Base-by-base conservation (phyloP, 108 stramenopile species). In the Skeletonema menzelii region DNA sequence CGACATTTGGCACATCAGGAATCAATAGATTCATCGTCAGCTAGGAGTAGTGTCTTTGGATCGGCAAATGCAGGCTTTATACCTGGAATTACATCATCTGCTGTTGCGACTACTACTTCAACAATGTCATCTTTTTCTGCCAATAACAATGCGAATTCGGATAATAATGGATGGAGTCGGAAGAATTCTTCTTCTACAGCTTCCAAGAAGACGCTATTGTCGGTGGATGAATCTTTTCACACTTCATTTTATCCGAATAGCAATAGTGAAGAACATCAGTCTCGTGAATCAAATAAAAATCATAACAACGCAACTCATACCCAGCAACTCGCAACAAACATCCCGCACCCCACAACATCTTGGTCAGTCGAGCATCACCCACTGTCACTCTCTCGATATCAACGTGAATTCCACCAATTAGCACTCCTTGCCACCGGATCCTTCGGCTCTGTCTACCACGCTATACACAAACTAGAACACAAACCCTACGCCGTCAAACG, bases 361-460 rank as follows among this genome's bases (percentile, higher is more conserved):
- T 92, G 88, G 87, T 70, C 83, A 12, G 88, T 84, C 12, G 91
- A 90, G 47, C 73, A 85, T 64, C 88, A 90, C 70, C 95, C 95
- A 30, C 84, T 96, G 2, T 87, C 87, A 5, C 68, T 92, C 7
- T 90, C 88, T 46, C 79, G 94, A 1, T 97, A 97, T 75, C 80
- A 88, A 68, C 83, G 90, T 27, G 96, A 97, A 66, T 97, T 95
- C 67, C 58, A 76, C 20, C 87, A 91, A 82, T 42, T 86, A 3
- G 62, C 75, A 4, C 73, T 92, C 34, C 75, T 97, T 17, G 86
- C 88, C 27, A 76, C 90, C 31, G 97, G 97, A 11, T 66, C 92
- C 14, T 97, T 97, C 83, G 97, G 97, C 11, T 77, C 87, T 10
- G 97, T 97, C 8, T 97, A 91, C 80, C 89, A 85, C 40, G 89